phyloP scores from a whole-genome alignment of 2,329 filamentous ascomycete species.

The Colletotrichum spinosum region DNA sequence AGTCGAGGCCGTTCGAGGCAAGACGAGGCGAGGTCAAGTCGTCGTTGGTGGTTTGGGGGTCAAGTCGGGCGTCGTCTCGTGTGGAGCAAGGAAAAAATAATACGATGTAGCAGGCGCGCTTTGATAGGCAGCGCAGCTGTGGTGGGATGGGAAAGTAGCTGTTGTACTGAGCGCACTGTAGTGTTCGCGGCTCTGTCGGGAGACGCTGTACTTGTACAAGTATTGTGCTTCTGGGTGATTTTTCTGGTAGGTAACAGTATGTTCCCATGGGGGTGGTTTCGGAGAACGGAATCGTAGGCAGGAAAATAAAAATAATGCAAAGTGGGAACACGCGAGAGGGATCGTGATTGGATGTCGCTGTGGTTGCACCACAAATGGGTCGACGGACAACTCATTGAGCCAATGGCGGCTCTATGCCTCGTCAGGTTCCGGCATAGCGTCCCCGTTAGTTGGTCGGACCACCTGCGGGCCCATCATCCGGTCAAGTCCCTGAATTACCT shows the following conservation, averaged over 20 bases:
- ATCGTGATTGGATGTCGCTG: constrained; percentile 16
- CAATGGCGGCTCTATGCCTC: neutral
- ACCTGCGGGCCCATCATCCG: constrained; percentile 9
- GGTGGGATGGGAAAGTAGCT: constrained; percentile 25
- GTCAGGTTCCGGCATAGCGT: constrained; percentile 15
- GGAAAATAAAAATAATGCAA: neutral
- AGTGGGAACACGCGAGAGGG: constrained; percentile 6
- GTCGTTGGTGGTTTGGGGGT: constrained; percentile 5
- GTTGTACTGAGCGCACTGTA: too few relatives aligned
- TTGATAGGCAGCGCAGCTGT: constrained; percentile 12
- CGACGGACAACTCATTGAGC: neutral
- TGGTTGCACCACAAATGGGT: constrained; percentile 25
- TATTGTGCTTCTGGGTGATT: too few relatives aligned
- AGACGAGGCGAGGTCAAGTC: too few relatives aligned
- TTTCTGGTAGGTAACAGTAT: too few relatives aligned
- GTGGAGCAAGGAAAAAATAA: constrained; percentile 34
- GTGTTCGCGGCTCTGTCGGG: constrained; percentile 21
- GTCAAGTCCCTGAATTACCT: neutral
- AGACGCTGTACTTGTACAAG: constrained; percentile 7
- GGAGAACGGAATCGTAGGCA: neutral
- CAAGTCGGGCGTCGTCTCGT: constrained; percentile 23
- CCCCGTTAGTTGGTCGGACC: constrained; percentile 26
- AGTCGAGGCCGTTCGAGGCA: too few relatives aligned
- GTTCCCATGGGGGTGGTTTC: constrained; percentile 15
- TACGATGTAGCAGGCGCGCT: constrained; percentile 37